Evolutionary conservation across 1,284 basidiomycete genomes (phyloP).

Genomic region (Puccinia horiana): DNA sequence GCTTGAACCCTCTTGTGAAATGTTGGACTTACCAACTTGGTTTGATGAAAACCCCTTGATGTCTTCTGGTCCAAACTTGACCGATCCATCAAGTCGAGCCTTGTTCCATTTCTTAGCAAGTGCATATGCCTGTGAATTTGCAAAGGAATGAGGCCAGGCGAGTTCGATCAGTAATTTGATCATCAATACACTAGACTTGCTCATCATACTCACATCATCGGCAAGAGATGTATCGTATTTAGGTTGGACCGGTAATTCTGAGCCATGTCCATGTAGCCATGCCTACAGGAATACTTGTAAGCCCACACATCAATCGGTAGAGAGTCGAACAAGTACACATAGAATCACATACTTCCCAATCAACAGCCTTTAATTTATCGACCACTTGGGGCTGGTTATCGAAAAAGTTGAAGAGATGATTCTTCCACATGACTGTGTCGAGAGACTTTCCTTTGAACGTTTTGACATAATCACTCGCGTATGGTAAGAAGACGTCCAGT

Average conservation of each 20-base stretch:
- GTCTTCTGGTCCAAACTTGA: constrained; percentile 35
- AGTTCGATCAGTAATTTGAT: not conserved
- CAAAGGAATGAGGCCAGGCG: not conserved
- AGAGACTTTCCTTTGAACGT: constrained; percentile 80
- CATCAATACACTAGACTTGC: not conserved
- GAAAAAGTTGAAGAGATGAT: constrained; percentile 80
- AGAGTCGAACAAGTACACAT: not conserved
- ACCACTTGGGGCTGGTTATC: constrained; percentile 67
- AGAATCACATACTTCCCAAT: constrained; percentile 69
- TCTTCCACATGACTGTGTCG: constrained; percentile 82
- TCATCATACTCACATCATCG: constrained; percentile 61
- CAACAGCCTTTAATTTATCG: constrained; percentile 70
- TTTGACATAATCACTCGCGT: constrained; percentile 58
- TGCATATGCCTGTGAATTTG: constrained; percentile 58
- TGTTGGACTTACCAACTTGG: constrained; percentile 41
- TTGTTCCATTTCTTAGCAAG: constrained; percentile 77
- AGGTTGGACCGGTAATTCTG: constrained; percentile 73
- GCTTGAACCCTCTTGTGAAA: not conserved
- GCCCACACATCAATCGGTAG: not conserved
- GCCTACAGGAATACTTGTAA: constrained; percentile 32
- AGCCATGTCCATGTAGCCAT: constrained; percentile 54
- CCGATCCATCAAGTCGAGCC: constrained; percentile 61
- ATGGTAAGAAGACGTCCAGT: constrained; percentile 66
- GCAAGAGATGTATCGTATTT: constrained; percentile 82
- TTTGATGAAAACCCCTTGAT: constrained; percentile 44